These are phyloP conservation scores for Trypanosoma cruzi DNA, from an alignment of 208 protist species.

Conservation along the genomic window DNA sequence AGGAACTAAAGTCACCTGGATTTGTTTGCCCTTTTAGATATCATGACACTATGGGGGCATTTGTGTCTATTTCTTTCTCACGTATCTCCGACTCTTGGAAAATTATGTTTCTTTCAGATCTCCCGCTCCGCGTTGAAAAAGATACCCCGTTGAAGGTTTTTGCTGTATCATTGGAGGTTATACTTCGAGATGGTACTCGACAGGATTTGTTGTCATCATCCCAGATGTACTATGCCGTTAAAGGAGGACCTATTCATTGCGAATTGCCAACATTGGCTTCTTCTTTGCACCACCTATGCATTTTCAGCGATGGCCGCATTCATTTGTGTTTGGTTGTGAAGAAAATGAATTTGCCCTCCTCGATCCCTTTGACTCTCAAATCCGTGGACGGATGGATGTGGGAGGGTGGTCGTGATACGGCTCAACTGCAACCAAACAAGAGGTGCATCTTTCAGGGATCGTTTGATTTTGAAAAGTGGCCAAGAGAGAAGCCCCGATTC, in stretches of 20 bases:
- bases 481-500: conserved; percentile 44
- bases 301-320: conserved; percentile 18
- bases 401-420: conserved; percentile 46
- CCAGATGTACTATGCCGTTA: conserved; percentile 12
- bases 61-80: conserved; percentile 52
- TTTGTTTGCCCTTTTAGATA: conserved; percentile 67
- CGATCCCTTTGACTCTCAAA: neutral
- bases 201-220: conserved; percentile 7
- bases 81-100: conserved; percentile 29
- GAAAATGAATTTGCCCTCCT: conserved; percentile 3
- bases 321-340: conserved; percentile 19
- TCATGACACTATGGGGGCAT: conserved; percentile 37
- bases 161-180: conserved; percentile 30
- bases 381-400: conserved; percentile 43
- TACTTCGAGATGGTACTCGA: conserved; percentile 25
- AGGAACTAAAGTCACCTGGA: neutral
- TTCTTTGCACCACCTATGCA: conserved; percentile 17
- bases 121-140: conserved; percentile 22
- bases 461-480: conserved; percentile 35
- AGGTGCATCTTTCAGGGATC: conserved; percentile 46
- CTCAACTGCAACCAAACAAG: conserved; percentile 43
- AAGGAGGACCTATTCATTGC: conserved; percentile 18
- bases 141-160: conserved; percentile 12
- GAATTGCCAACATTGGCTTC: conserved; percentile 18
- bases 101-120: conserved; percentile 48